Base-by-base conservation (phyloP, 768 basidiomycete genomes). In the Boletus sensibilis region DNA sequence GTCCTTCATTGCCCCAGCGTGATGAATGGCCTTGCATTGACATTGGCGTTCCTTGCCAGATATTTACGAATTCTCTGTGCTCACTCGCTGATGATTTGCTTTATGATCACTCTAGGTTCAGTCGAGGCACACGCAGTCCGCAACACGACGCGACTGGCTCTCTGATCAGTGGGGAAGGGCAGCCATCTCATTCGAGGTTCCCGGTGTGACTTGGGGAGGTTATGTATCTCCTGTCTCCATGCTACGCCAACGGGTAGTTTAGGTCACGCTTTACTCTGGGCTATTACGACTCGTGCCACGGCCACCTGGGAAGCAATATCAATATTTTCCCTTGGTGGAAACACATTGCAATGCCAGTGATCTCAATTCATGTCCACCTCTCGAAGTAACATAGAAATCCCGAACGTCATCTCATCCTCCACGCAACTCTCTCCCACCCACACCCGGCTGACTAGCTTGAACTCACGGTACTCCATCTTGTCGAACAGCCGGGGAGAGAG, bases 401-500 rank as follows among this genome's bases (percentile, higher is more conserved):
- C 77, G 65, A 81, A 77, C 56, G 67, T 68, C 41, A 68, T 57
- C 18, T 62, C 61, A 8, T 59, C 55, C 21, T 61, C 65, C 31
- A 76, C 44, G 2, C 57, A 66, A 7, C 57, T 54, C 40, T 68
- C 66, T 39, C 66, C 65, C 39, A 81, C 63, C 67, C 72, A 73
- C 10, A 79, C 68, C n/a, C 63, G 63, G 14, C 74, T 72, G 4
- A 66, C 62, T 20, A 82, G 53, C 35, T 64, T 64, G 61, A 83
- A 82, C 42, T 68, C 63, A 18, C 78, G 69, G 43, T 78, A 78
- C 57, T 82, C 81, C 50, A 71, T 69, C 67, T 76, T 78, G 25
- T 71, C 67, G 56, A 83, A 82, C 23, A 83, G 56, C n/a, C 65
- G 57, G 8, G 77, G 71, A 8, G 81, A 80, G 29, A 83, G 68